Conservation (phyloP, 2,329 filamentous ascomycete species). For the Escovopsis sp. region DNA sequence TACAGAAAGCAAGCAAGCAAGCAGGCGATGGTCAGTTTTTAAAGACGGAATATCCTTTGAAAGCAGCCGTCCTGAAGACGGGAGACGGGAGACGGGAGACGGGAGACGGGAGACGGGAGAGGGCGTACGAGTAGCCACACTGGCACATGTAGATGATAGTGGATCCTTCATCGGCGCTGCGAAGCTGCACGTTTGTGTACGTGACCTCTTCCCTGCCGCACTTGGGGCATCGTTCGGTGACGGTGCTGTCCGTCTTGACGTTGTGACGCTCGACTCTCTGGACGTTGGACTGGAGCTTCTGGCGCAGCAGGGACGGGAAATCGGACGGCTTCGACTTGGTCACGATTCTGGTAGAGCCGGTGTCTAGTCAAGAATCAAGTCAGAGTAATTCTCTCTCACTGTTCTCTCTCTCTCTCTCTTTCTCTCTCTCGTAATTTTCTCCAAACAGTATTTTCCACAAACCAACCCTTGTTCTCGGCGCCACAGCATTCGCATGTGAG, state of each 20-base stretch:
- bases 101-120: neutral
- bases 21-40: no score
- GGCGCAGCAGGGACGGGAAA: slow-evolving; percentile 78
- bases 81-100: neutral
- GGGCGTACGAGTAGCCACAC: slow-evolving; percentile 65
- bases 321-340: slow-evolving; percentile 79
- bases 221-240: slow-evolving; percentile 57
- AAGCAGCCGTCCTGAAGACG: slow-evolving; percentile 1
- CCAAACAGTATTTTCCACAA: neutral
- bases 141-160: slow-evolving; percentile 85
- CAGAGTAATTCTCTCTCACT: no score
- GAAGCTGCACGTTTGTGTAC: slow-evolving; percentile 72
- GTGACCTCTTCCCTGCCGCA: slow-evolving; percentile 73
- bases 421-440: neutral
- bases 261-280: slow-evolving; percentile 69
- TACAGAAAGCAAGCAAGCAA: slow-evolving; percentile 1
- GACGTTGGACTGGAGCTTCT: slow-evolving; percentile 70
- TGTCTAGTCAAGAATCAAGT: slow-evolving; percentile 35
- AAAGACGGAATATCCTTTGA: no score
- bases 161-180: slow-evolving; percentile 87
- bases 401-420: neutral
- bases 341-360: slow-evolving; percentile 57
- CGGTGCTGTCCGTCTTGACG: slow-evolving; percentile 55
- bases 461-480: slow-evolving; percentile 63
- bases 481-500: slow-evolving; percentile 78